Evolutionary conservation across 495 filamentous ascomycete genomes (phyloP).

Genomic region (Neurospora sp.): DNA sequence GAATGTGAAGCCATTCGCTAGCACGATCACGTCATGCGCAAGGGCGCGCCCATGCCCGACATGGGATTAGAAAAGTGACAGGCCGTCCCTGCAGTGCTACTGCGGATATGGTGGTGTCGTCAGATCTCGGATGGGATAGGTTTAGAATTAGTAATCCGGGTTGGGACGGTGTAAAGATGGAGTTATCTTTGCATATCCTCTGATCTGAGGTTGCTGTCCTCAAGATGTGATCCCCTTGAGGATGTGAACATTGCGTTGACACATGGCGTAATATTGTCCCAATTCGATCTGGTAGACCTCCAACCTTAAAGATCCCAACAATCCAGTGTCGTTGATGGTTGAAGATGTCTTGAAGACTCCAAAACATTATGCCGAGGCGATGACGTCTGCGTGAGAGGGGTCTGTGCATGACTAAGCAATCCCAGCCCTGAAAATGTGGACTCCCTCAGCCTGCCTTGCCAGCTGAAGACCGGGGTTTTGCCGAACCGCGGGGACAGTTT

Average conservation of each 20-base stretch:
- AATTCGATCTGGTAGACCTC: background rate
- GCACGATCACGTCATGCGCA: constrained; percentile 8
- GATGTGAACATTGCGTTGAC: background rate
- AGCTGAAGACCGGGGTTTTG: background rate
- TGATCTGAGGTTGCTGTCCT: background rate
- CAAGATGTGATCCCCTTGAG: background rate
- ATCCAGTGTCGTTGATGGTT: too few species aligned
- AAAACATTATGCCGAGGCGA: background rate
- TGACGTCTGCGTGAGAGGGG: background rate
- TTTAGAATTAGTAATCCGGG: background rate
- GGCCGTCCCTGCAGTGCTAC: background rate
- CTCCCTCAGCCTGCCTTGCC: background rate
- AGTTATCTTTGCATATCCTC: background rate
- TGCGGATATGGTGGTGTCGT: background rate
- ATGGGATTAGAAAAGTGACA: background rate
- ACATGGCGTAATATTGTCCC: background rate
- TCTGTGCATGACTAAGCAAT: background rate
- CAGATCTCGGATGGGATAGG: background rate
- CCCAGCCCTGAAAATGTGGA: background rate
- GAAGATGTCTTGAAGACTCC: background rate
- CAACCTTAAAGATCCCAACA: too few species aligned
- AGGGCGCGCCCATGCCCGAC: background rate
- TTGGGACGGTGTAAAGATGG: background rate
- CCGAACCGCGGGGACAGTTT: background rate
- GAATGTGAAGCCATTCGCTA: constrained; percentile 1